These are phyloP conservation scores for Dictyostelium firmibasis DNA, from an alignment of 78 protist species.

Conservation along the genomic window DNA sequence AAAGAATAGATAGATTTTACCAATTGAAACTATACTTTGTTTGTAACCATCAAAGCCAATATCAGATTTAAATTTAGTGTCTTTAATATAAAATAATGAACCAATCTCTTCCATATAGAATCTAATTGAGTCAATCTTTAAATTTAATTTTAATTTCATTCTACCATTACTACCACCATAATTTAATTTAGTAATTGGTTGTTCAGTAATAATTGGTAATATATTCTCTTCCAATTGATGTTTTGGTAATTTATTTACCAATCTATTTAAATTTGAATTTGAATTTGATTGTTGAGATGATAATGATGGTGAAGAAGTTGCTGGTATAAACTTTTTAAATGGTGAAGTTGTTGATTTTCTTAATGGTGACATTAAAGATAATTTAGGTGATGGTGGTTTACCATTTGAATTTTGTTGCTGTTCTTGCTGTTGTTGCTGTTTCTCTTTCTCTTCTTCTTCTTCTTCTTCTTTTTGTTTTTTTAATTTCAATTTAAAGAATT, in stretches of 20 bases:
- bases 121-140: conserved; percentile 22
- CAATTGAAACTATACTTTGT: not conserved
- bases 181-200: not conserved
- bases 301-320: not conserved
- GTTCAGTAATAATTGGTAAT: not conserved
- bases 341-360: conserved; percentile 40
- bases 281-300: not conserved
- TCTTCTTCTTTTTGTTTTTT: not conserved
- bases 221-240: not conserved
- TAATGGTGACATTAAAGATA: conserved; percentile 41
- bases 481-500: not conserved
- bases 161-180: not conserved
- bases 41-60: not conserved
- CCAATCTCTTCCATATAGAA: not conserved
- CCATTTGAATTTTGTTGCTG: not conserved
- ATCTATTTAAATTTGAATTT: not conserved
- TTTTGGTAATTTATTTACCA: not conserved
- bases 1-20: conserved; percentile 26
- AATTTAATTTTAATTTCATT: conserved; percentile 13
- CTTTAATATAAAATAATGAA: conserved; percentile 9
- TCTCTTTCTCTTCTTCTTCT: too few relatives aligned
- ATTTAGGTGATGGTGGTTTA: not conserved
- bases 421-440: not conserved
- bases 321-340: not conserved
- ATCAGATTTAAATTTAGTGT: not conserved